A percentile compares a stretch with the other conserved stretches of the same genome.
phyloP scores from a whole-genome alignment of 1,139 yeast genomes.

The Lipomyces yarrowii region DNA sequence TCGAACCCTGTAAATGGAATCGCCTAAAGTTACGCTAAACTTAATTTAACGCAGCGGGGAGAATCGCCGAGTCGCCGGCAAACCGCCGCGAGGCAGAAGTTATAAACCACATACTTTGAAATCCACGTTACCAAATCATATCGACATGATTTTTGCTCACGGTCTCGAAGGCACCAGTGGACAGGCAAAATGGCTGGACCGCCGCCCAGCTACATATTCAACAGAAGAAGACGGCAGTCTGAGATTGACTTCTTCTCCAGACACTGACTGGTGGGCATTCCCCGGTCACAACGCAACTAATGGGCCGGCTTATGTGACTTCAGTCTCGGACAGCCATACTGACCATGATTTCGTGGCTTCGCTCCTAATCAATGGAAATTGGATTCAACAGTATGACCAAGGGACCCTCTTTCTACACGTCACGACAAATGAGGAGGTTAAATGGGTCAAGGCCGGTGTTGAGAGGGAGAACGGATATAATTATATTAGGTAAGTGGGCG shows the following conservation, averaged over 20 bases:
- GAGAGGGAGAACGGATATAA: slow-evolving; percentile 2
- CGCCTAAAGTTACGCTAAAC: too few species aligned
- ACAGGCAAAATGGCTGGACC: neutral
- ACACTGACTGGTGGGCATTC: slow-evolving; percentile 1
- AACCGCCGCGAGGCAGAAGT: too few species aligned
- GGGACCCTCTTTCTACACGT: slow-evolving; percentile 1
- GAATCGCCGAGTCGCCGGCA: too few species aligned
- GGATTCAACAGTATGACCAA: slow-evolving; percentile 6
- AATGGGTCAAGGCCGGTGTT: slow-evolving; percentile 4
- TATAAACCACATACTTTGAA: too few species aligned
- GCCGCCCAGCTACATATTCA: neutral
- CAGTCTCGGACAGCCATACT: neutral
- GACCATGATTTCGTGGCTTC: slow-evolving; percentile 1
- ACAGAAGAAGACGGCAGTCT: neutral
- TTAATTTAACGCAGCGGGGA: too few species aligned
- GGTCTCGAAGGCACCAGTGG: neutral
- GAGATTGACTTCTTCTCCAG: neutral
- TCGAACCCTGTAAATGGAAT: too few species aligned
- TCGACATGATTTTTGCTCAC: neutral
- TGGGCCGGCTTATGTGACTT: slow-evolving; percentile 3
- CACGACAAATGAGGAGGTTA: neutral
- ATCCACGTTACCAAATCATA: neutral
- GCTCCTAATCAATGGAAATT: neutral
- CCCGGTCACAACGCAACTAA: neutral
- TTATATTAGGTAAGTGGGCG: slow-evolving; percentile 1